phyloP scores from a whole-genome alignment of 331 rosid genomes.

The Rhamnella rubrinervis region DNA sequence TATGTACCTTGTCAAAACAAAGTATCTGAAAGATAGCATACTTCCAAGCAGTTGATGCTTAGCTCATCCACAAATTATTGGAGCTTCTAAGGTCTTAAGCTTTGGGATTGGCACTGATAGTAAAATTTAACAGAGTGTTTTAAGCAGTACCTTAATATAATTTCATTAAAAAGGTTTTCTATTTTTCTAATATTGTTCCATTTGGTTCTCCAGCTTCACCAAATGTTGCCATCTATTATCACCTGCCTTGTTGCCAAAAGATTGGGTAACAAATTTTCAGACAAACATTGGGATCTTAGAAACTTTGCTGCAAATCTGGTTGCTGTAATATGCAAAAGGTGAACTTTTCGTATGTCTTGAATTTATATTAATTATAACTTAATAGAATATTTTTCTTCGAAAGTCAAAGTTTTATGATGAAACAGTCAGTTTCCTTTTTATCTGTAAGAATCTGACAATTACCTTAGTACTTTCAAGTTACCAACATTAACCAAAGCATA shows the following conservation, averaged over 20 bases:
- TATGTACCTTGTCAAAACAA: too few relatives aligned
- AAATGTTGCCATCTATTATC: conserved; percentile 84
- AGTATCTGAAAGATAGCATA: too few relatives aligned
- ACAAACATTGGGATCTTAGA: conserved; percentile 96
- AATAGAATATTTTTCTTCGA: not conserved
- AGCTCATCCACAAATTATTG: too few relatives aligned
- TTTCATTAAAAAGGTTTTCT: conserved; percentile 12
- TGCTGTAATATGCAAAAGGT: conserved; percentile 88
- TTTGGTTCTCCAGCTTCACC: conserved; percentile 69
- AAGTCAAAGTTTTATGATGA: not conserved
- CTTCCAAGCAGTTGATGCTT: too few relatives aligned
- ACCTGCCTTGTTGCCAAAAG: conserved; percentile 86
- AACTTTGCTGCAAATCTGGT: conserved; percentile 71
- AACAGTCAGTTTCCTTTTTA: too few relatives aligned
- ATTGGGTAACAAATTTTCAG: conserved; percentile 71
- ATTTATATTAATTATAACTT: not conserved
- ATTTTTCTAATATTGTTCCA: conserved; percentile 31
- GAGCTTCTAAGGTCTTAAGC: too few relatives aligned
- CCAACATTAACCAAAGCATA: too few relatives aligned
- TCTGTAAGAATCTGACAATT: too few relatives aligned
- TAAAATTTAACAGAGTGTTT: not conserved
- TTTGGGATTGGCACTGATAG: not conserved
- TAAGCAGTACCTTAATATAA: not conserved
- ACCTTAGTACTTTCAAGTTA: too few relatives aligned
- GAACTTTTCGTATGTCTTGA: conserved; percentile 28